phyloP scores from a whole-genome alignment of 1,284 basidiomycete genomes.

The Sporisorium iseilematis-ciliati region DNA sequence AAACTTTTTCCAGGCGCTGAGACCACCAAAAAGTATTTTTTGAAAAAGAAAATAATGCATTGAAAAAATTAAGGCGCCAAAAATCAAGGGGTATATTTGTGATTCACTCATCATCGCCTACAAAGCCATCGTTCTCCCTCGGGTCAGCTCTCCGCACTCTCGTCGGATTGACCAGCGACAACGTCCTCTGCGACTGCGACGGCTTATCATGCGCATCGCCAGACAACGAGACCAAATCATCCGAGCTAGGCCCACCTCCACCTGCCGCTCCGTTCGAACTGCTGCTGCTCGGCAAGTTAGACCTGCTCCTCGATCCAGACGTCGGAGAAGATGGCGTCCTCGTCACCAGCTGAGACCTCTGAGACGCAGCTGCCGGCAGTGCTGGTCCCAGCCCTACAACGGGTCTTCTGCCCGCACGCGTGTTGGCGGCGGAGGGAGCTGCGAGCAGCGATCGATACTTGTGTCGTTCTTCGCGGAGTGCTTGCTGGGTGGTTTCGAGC shows the following conservation, averaged over 20 bases:
- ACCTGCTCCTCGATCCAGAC: slow-evolving; percentile 1
- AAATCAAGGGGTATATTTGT: neutral
- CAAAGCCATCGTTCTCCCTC: slow-evolving; percentile 34
- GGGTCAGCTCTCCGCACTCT: slow-evolving; percentile 34
- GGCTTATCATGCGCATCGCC: neutral
- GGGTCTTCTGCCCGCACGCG: slow-evolving; percentile 12
- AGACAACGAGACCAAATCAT: slow-evolving; percentile 4
- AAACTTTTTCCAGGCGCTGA: neutral
- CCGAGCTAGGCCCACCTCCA: slow-evolving; percentile 18
- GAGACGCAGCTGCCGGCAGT: neutral
- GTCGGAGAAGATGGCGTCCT: slow-evolving; percentile 8
- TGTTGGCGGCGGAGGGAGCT: slow-evolving; percentile 16
- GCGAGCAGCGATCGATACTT: slow-evolving; percentile 53
- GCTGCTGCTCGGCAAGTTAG: slow-evolving; percentile 17
- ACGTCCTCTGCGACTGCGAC: slow-evolving; percentile 9
- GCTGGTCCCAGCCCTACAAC: slow-evolving; percentile 24
- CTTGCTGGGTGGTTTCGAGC: slow-evolving; percentile 30
- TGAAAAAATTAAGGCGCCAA: slow-evolving; percentile 5
- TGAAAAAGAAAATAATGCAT: neutral
- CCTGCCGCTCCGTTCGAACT: slow-evolving; percentile 2
- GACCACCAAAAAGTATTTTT: neutral
- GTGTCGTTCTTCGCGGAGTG: slow-evolving; percentile 41
- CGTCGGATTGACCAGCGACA: slow-evolving; percentile 43
- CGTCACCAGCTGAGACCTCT: slow-evolving; percentile 1
- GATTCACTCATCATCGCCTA: slow-evolving; percentile 24